Base-by-base conservation (phyloP, 169 alveolate species). In the Condylostoma magnum region DNA sequence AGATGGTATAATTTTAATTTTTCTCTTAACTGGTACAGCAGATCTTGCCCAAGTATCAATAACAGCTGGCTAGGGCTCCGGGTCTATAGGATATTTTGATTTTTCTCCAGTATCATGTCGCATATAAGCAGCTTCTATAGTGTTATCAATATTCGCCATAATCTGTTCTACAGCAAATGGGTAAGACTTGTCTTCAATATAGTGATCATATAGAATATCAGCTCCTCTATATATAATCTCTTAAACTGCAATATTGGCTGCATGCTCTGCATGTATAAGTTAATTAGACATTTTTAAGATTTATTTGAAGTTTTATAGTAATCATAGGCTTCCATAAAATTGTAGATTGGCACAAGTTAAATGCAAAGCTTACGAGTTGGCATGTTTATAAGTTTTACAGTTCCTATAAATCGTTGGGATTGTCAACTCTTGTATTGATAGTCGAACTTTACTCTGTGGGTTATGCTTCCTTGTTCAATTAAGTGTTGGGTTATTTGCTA, bases 41-140 rank as follows among this genome's bases (percentile, higher is more conserved):
- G 30, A 48, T 67, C 76, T 6, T n/a, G 76, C 76, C 76, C 76
- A 67, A 4, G 63, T 41, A 51, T 67, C 76, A 15, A 67, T 67
- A n/a, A 15, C 15, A 27, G 66, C 46, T 30, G 47, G 38, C 15
- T n/a, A 4, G 4, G 76, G 76, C 34, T 67, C 76, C 28, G n/a
- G 33, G 10, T 18, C 46, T 48, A 2, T 65, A n/a, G 5, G 18
- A 25, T 65, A 67, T 3, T 28, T 22, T 30, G 12, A 33, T 34
- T 38, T 50, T 12, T 67, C 76, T 27, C 65, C 65, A 25, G 10
- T n/a, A 5, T 67, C 76, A 20, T 22, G 25, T 36, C 76, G 27
- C 50, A 50, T 4, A 50, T 46, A 47, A 47, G 15, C 22, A 4
- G 34, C 28, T 67, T 67, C 76, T 3, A 27, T 28, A 10, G 65